phyloP scores from a whole-genome alignment of 1,139 yeast species.

The Yarrowia galli region DNA sequence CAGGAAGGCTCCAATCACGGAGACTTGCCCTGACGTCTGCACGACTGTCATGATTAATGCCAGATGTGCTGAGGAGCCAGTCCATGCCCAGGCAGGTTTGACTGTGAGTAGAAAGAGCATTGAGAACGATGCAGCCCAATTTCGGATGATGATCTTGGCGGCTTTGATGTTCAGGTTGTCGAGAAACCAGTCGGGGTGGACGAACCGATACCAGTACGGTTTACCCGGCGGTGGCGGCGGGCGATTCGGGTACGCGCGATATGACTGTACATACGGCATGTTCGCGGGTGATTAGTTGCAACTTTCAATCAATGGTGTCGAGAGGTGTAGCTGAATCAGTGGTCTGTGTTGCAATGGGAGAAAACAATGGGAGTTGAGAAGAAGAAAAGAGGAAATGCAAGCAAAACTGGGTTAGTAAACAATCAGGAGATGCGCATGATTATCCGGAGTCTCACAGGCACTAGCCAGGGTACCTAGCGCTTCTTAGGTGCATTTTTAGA shows the following conservation, averaged over 20 bases:
- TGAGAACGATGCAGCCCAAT: constrained; percentile 13
- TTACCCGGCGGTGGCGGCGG: constrained; percentile 25
- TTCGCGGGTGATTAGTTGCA: neutral
- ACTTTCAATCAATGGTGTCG: too few species aligned
- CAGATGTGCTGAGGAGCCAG: constrained; percentile 17
- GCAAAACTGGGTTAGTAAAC: neutral
- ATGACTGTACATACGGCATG: constrained; percentile 17
- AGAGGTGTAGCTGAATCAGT: too few species aligned
- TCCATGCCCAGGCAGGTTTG: constrained; percentile 14
- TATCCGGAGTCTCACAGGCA: too few species aligned
- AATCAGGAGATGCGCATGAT: neutral
- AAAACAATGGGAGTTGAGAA: too few species aligned
- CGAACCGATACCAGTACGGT: constrained; percentile 30
- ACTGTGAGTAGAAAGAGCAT: constrained; percentile 12
- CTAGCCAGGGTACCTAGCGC: too few species aligned
- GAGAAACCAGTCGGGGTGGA: constrained; percentile 31
- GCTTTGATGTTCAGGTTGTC: constrained; percentile 11
- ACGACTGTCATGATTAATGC: constrained; percentile 15
- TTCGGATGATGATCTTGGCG: constrained; percentile 11
- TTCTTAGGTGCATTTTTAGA: too few species aligned
- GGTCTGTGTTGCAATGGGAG: too few species aligned
- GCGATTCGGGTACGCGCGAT: constrained; percentile 29
- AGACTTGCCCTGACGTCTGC: constrained; percentile 8
- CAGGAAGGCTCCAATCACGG: constrained; percentile 2
- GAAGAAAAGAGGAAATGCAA: neutral